These are phyloP conservation scores for Erodium trifolium DNA, from an alignment of 441 rosid species.

Conservation along the genomic window DNA sequence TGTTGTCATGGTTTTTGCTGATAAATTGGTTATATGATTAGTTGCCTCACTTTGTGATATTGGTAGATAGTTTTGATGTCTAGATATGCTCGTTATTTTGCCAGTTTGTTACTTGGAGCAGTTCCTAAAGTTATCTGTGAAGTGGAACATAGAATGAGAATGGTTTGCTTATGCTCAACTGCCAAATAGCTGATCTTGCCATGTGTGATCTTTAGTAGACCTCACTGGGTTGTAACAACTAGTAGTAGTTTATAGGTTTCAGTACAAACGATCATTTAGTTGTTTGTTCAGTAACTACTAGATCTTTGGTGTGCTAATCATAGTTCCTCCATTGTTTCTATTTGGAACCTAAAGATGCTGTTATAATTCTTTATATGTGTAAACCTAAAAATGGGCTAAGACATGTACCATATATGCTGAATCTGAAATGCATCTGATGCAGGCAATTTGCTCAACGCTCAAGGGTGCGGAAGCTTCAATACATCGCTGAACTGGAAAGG, in stretches of 20 bases:
- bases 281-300: neutral
- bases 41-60: neutral
- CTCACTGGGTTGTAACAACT: neutral
- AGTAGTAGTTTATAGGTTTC: neutral
- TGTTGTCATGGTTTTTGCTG: neutral
- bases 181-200: neutral
- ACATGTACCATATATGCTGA: slow-evolving; percentile 16
- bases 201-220: neutral
- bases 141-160: neutral
- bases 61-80: neutral
- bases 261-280: neutral
- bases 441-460: slow-evolving; percentile 99
- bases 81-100: neutral
- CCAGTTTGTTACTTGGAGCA: neutral
- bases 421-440: slow-evolving; percentile 20
- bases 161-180: neutral
- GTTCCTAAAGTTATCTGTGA: neutral
- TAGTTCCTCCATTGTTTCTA: neutral
- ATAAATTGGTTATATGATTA: neutral
- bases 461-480: slow-evolving; percentile 95
- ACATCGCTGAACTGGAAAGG: slow-evolving; percentile 97
- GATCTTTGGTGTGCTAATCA: neutral
- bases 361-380: neutral
- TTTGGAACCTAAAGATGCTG: neutral
- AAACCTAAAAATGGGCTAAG: neutral